Evolutionary conservation across 257 asterid species (phyloP).

Genomic region (Linderniella brevidens): DNA sequence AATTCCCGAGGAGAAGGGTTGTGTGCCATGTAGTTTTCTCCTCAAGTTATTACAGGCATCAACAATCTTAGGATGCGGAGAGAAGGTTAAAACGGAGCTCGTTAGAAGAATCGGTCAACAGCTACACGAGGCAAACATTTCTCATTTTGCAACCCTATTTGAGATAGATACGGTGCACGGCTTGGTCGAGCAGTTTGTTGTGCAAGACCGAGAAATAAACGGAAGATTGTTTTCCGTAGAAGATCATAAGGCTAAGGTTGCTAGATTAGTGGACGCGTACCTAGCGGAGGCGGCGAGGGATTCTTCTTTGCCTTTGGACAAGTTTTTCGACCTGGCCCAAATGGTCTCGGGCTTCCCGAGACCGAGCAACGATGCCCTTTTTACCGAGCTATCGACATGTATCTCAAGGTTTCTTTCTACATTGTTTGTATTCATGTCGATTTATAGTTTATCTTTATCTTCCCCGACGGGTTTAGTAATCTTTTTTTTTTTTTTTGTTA

Average conservation of each 20-base stretch:
- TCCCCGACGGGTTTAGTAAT: background rate
- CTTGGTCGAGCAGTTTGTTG: constrained; percentile 50
- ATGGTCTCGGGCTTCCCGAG: constrained; percentile 53
- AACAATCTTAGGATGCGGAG: constrained; percentile 36
- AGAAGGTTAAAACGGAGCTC: constrained; percentile 27
- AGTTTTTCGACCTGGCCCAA: constrained; percentile 43
- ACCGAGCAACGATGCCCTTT: constrained; percentile 55
- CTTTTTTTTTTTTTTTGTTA: background rate
- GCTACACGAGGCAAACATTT: constrained; percentile 49
- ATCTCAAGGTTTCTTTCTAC: constrained; percentile 40
- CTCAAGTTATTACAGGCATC: constrained; percentile 52
- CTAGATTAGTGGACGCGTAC: constrained; percentile 54
- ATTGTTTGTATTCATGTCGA: background rate
- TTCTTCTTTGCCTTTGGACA: constrained; percentile 26
- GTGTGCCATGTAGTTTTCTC: constrained; percentile 43
- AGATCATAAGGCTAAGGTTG: constrained; percentile 38
- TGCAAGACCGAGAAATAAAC: constrained; percentile 24
- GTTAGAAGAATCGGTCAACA: constrained; percentile 39
- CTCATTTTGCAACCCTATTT: constrained; percentile 35
- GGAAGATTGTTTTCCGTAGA: constrained; percentile 22
- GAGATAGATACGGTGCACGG: constrained; percentile 34
- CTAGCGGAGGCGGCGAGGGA: constrained; percentile 74
- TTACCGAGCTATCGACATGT: constrained; percentile 73
- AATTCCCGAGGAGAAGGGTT: constrained; percentile 37
- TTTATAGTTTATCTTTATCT: background rate